phyloP scores from a whole-genome alignment of 1,284 basidiomycete species.

The Coniferiporia weirii region DNA sequence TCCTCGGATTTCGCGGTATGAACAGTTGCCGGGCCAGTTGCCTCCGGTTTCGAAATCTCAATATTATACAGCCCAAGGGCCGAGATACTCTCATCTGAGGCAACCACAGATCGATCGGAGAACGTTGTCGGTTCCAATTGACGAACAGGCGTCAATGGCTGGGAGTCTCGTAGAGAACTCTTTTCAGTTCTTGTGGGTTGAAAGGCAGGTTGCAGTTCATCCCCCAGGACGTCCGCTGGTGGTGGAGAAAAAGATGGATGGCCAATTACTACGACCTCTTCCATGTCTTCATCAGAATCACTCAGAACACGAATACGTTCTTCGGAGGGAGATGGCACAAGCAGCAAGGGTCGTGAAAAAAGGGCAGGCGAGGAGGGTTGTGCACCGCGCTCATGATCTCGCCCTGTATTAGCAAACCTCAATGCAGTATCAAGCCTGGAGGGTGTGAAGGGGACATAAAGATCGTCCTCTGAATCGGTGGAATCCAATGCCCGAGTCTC shows the following conservation, averaged over 20 bases:
- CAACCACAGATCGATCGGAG: too few relatives aligned
- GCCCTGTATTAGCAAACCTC: slow-evolving; percentile 13
- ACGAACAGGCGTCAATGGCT: too few relatives aligned
- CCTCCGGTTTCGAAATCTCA: too few relatives aligned
- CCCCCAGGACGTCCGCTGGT: too few relatives aligned
- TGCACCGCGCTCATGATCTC: neutral
- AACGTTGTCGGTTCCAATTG: too few relatives aligned
- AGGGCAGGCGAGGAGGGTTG: slow-evolving; percentile 4
- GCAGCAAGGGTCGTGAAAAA: slow-evolving; percentile 16
- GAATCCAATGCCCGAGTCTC: neutral
- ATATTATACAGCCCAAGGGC: too few relatives aligned
- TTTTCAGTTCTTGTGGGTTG: neutral
- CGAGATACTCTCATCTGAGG: too few relatives aligned
- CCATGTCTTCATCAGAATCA: slow-evolving; percentile 41
- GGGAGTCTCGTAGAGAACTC: neutral
- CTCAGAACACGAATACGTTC: slow-evolving; percentile 23
- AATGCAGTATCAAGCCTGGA: slow-evolving; percentile 17
- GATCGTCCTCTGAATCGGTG: slow-evolving; percentile 12
- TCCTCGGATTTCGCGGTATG: too few relatives aligned
- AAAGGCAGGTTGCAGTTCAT: too few relatives aligned
- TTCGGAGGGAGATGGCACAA: neutral
- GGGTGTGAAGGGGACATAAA: slow-evolving; percentile 15
- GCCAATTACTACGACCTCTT: slow-evolving; percentile 31
- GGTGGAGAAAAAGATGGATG: neutral
- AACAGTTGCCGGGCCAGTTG: too few relatives aligned